phyloP scores from a whole-genome alignment of 768 basidiomycete genomes.

The Podaxis mareebaensis region DNA sequence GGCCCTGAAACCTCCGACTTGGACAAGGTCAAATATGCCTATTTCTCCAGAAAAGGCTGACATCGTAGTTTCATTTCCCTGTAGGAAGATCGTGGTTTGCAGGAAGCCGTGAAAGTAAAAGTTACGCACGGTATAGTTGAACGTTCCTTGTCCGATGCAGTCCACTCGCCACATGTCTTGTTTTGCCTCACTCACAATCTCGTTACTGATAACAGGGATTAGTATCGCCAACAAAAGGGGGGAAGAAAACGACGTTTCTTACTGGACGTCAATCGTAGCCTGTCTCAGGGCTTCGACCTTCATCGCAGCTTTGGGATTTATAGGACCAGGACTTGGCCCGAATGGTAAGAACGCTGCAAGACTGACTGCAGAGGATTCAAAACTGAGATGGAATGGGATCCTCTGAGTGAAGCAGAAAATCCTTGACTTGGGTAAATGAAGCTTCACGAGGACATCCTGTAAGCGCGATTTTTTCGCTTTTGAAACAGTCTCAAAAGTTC shows the following conservation, averaged over 20 bases:
- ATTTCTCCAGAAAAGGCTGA: conserved; percentile 66
- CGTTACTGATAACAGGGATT: conserved; percentile 37
- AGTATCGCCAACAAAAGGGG: background rate
- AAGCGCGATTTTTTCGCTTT: conserved; percentile 35
- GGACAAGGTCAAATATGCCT: conserved; percentile 44
- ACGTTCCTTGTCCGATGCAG: conserved; percentile 62
- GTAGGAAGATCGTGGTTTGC: conserved; percentile 1
- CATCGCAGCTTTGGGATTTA: conserved; percentile 38
- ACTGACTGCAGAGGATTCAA: conserved; percentile 56
- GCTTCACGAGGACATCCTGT: conserved; percentile 41
- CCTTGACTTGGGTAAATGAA: conserved; percentile 59
- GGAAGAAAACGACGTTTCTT: conserved; percentile 13
- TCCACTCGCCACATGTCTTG: conserved; percentile 73
- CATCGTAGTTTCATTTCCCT: conserved; percentile 70
- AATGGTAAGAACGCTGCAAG: conserved; percentile 62
- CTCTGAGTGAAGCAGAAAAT: conserved; percentile 56
- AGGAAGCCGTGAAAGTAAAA: background rate
- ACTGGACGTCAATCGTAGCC: conserved; percentile 66
- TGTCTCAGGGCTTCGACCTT: conserved; percentile 67
- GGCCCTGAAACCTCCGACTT: conserved; percentile 63
- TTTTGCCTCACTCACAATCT: conserved; percentile 50
- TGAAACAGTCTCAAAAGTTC: conserved; percentile 40
- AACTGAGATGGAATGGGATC: conserved; percentile 69
- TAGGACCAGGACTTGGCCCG: conserved; percentile 44
- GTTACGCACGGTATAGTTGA: conserved; percentile 53